Conservation (phyloP, 306 rosid genomes). For the Dryas drummondii region DNA sequence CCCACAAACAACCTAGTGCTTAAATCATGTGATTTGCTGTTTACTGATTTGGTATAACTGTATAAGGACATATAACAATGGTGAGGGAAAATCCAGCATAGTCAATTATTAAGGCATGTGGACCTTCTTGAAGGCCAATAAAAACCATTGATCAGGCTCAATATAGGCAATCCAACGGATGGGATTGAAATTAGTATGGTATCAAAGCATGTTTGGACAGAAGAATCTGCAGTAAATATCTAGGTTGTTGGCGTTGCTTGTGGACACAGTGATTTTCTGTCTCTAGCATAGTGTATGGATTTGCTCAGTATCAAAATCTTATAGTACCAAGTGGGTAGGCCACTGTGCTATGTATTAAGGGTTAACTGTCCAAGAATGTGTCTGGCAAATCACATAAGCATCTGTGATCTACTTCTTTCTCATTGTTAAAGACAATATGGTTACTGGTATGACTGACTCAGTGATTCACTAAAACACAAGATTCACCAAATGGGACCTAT, state of each 20-base stretch:
- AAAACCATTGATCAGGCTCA: conserved; percentile 1
- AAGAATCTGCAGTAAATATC: conserved; percentile 24
- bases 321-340: conserved; percentile 41
- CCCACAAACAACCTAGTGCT: conserved; percentile 17
- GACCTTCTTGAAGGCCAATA: conserved; percentile 13
- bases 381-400: conserved; percentile 34
- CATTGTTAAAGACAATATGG: conserved; percentile 59
- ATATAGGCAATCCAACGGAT: conserved; percentile 13
- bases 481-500: conserved; percentile 41
- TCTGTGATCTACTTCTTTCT: conserved; percentile 42
- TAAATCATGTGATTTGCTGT: conserved; percentile 36
- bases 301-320: conserved; percentile 33
- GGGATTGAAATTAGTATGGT: conserved; percentile 21
- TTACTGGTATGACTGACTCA: conserved; percentile 40
- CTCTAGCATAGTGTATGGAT: conserved; percentile 35
- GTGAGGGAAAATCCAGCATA: not conserved
- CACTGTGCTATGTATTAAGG: conserved; percentile 28
- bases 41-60: conserved; percentile 19
- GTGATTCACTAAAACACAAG: conserved; percentile 15
- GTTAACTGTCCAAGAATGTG: conserved; percentile 32
- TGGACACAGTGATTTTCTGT: conserved; percentile 39
- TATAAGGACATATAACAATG: not conserved
- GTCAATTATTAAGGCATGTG: conserved; percentile 10
- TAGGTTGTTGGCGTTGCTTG: conserved; percentile 32
- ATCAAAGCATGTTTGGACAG: conserved; percentile 27